phyloP scores from a whole-genome alignment of 1,139 yeast genomes.

The Blastobotrys indianensis region DNA sequence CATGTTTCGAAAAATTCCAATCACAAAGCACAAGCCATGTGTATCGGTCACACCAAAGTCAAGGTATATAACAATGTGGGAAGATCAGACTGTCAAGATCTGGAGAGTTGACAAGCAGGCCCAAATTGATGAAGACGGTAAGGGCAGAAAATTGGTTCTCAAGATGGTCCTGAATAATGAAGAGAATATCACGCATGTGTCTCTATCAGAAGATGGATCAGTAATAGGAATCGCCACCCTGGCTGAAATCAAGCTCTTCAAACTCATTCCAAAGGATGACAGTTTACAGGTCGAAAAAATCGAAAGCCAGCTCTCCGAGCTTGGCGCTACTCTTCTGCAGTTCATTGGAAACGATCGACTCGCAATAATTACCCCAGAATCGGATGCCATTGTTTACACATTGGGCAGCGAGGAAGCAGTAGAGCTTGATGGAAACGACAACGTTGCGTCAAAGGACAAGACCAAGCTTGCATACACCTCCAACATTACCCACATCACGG shows the following conservation, averaged over 20 bases:
- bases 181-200: conserved; percentile 69
- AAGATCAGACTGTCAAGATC: conserved; percentile 71
- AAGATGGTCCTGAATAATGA: conserved; percentile 68
- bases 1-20: conserved; percentile 62
- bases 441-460: conserved; percentile 25
- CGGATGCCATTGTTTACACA: conserved; percentile 51
- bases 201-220: conserved; percentile 61
- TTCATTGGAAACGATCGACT: conserved; percentile 37
- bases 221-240: conserved; percentile 68
- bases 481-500: conserved; percentile 44
- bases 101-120: conserved; percentile 53
- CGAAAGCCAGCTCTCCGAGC: conserved; percentile 36
- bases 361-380: conserved; percentile 57
- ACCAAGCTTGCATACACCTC: conserved; percentile 4
- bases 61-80: conserved; percentile 66
- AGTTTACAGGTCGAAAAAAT: conserved; percentile 10
- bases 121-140: conserved; percentile 28
- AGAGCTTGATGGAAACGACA: conserved; percentile 22
- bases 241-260: conserved; percentile 63
- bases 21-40: conserved; percentile 53
- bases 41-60: conserved; percentile 45
- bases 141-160: conserved; percentile 48
- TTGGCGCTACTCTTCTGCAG: conserved; percentile 53
- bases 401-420: conserved; percentile 28
- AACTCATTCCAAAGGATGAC: conserved; percentile 32